These are phyloP conservation scores for Limtongia smithiae DNA, from an alignment of 805 yeast species.

Conservation along the genomic window DNA sequence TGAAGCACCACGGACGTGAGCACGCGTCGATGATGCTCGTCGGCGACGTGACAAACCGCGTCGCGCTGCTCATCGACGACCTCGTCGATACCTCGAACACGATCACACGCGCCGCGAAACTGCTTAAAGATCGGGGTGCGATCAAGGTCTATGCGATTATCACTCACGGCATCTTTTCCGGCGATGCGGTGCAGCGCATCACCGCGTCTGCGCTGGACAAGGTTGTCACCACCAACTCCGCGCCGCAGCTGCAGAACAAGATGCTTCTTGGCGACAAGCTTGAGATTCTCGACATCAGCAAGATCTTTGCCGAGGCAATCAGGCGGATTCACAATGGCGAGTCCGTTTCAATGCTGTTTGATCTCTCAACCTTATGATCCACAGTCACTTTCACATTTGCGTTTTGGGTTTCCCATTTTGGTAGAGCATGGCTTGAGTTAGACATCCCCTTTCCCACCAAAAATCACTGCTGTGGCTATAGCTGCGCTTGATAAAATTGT, in stretches of 20 bases:
- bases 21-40: slow-evolving; percentile 91
- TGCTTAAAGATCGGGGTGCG: slow-evolving; percentile 92
- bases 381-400: too few species aligned
- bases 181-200: slow-evolving; percentile 79
- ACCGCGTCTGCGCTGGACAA: slow-evolving; percentile 70
- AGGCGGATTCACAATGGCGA: slow-evolving; percentile 97
- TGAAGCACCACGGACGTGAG: slow-evolving; percentile 32
- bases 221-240: slow-evolving; percentile 83
- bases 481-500: too few species aligned
- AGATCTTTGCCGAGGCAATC: slow-evolving; percentile 89
- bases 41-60: slow-evolving; percentile 84
- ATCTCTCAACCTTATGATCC: slow-evolving; percentile 32
- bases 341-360: slow-evolving; percentile 88
- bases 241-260: slow-evolving; percentile 72
- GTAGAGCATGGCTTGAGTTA: too few species aligned
- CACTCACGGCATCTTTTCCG: slow-evolving; percentile 91
- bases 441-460: too few species aligned
- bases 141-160: slow-evolving; percentile 77
- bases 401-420: too few species aligned
- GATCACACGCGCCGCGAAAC: slow-evolving; percentile 83
- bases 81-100: slow-evolving; percentile 91
- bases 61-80: slow-evolving; percentile 90
- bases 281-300: slow-evolving; percentile 81
- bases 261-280: slow-evolving; percentile 54
- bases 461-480: too few species aligned